phyloP scores from a whole-genome alignment of 2,329 filamentous ascomycete species.

The Aspergillus tamarii region DNA sequence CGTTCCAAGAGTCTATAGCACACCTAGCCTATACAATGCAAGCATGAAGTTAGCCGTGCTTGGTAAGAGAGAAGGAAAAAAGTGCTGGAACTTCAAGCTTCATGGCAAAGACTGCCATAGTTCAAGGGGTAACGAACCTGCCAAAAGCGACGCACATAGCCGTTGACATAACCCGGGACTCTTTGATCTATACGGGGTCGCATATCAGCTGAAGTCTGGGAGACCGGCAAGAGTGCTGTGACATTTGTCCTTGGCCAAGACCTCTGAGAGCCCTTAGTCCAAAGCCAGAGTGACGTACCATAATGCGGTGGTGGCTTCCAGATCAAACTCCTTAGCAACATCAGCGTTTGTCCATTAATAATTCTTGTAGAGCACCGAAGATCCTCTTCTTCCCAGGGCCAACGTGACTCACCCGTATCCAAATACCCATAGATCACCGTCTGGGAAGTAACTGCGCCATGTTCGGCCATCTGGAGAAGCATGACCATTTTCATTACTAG shows the following conservation, averaged over 20 bases:
- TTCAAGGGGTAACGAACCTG: conserved; percentile 66
- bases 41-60: not conserved
- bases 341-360: not conserved
- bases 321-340: conserved; percentile 74
- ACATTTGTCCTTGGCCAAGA: not conserved
- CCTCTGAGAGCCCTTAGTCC: not conserved
- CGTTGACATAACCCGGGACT: conserved; percentile 85
- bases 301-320: conserved; percentile 98
- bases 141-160: conserved; percentile 96
- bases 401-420: conserved; percentile 77
- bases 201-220: not conserved
- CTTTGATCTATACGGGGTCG: conserved; percentile 67
- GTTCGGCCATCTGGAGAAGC: conserved; percentile 34
- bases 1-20: conserved; percentile 3
- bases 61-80: not conserved
- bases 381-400: not conserved
- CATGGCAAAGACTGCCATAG: not conserved
- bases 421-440: conserved; percentile 88
- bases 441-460: conserved; percentile 49
- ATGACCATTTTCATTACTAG: conserved; percentile 21
- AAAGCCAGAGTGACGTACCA: conserved; percentile 59
- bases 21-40: conserved; percentile 36
- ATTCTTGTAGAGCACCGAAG: not conserved
- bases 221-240: not conserved
- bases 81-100: not conserved